Evolutionary conservation across 768 basidiomycete species (phyloP), one percentile per base, ranked within the genome.

Genomic region (Pleurotus pulmonarius): DNA sequence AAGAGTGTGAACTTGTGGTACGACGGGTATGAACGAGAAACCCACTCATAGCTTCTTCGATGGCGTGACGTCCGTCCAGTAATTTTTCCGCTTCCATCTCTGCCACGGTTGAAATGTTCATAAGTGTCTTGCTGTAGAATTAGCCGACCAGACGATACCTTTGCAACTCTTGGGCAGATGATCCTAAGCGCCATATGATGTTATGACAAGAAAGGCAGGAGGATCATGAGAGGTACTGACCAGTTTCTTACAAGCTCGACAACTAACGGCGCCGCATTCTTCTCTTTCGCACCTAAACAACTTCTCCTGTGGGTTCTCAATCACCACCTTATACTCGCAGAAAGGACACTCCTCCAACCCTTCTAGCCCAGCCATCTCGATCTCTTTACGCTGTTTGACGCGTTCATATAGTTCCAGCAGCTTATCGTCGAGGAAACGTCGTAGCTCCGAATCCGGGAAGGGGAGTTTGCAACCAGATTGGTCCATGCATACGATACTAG

Each of bases 1-100:
- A 46, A 26, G 58, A 6, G 7, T 45, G 40, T 11, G 34, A 3
- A 3, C 51, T 46, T 59, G 16, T 62, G 60, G 38, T 24, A 52
- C 22, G 9, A 40, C 41, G 15, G 40, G 9, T 15, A 5, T 34
- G 26, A 53, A 22, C 51, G 52, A 5, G 71, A 11, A 34, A 34
- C 79, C 7, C 65, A 89, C 91, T 92, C 94, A 97, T 97, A 2
- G 94, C 94, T 65, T 97, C 94, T 66, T 97, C 94, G 25, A 97
- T 78, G 1, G 79, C 68, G 71, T 95, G 93, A 55, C 85, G 79
- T 11, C 81, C 85, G 68, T 92, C 85, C 13, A 94, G 69, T 48
- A 83, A 80, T 58, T 80, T 83, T 66, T 94, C 92, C 11, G 86
- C 80, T 58, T 90, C 87, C 59, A 80, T 73, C 69, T 96, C 92